Evolutionary conservation across 306 rosid genomes (phyloP).

Genomic region (Purshia tridentata): DNA sequence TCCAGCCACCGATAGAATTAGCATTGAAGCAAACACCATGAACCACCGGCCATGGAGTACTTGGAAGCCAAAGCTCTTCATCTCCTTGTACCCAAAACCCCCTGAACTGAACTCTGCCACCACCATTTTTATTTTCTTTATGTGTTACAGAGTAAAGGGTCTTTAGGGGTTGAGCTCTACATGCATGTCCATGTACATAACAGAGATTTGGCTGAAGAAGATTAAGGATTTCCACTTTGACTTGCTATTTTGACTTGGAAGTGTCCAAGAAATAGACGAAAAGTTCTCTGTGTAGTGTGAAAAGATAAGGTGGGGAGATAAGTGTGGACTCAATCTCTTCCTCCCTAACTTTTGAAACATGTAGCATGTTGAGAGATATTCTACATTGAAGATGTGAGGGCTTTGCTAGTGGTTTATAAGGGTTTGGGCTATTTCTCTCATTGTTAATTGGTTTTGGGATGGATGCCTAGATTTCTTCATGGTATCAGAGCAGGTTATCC

Average conservation of each 20-base stretch:
- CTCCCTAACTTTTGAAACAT: not conserved
- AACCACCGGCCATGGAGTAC: constrained; percentile 66
- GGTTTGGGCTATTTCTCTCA: too few relatives aligned
- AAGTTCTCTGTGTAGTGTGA: not conserved
- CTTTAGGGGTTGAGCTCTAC: too few relatives aligned
- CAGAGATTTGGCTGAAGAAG: not conserved
- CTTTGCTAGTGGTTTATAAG: too few relatives aligned
- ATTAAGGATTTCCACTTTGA: constrained; percentile 2
- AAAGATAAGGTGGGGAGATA: not conserved
- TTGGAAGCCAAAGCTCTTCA: constrained; percentile 30
- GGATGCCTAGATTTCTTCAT: too few relatives aligned
- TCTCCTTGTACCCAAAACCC: constrained; percentile 10
- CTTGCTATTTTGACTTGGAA: not conserved
- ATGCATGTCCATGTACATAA: too few relatives aligned
- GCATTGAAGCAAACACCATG: constrained; percentile 56
- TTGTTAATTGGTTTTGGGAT: too few relatives aligned
- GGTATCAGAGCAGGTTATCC: too few relatives aligned
- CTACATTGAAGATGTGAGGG: too few relatives aligned
- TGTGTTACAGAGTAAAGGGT: too few relatives aligned
- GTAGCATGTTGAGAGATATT: too few relatives aligned
- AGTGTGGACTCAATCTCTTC: not conserved
- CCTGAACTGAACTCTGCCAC: constrained; percentile 5
- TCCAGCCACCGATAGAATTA: constrained; percentile 65
- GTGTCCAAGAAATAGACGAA: not conserved
- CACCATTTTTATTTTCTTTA: constrained; percentile 21